Percentiles rank a stretch among this genome's conserved stretches.
Evolutionary conservation across 306 rosid species (phyloP).

Genomic region (Lotus japonicus): DNA sequence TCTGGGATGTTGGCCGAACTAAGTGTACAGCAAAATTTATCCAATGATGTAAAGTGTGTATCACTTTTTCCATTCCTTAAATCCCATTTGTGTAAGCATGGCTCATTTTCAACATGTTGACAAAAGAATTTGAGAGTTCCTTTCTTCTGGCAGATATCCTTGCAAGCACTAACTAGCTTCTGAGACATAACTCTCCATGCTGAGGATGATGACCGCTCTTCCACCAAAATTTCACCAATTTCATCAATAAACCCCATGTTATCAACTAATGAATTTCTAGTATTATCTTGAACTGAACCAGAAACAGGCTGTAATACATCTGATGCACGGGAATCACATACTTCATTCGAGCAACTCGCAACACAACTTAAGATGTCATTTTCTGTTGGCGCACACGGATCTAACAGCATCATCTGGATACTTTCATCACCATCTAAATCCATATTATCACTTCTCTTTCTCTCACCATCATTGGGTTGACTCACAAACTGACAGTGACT

Average conservation of each 20-base stretch:
- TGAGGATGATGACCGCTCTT: slow-evolving; percentile 54
- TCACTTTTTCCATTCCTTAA: slow-evolving; percentile 29
- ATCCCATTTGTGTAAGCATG: slow-evolving; percentile 20
- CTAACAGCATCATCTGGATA: slow-evolving; percentile 63
- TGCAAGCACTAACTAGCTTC: slow-evolving; percentile 49
- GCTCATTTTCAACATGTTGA: slow-evolving; percentile 52
- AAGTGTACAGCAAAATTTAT: slow-evolving; percentile 54
- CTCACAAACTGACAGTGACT: slow-evolving; percentile 29
- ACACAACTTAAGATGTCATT: slow-evolving; percentile 70
- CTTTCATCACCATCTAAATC: slow-evolving; percentile 40
- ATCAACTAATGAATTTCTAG: slow-evolving; percentile 23
- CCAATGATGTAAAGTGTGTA: slow-evolving; percentile 32
- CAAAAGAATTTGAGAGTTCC: slow-evolving; percentile 56
- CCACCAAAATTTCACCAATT: slow-evolving; percentile 80
- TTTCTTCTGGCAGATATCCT: slow-evolving; percentile 55
- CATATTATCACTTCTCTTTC: slow-evolving; percentile 24
- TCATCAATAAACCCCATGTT: slow-evolving; percentile 40
- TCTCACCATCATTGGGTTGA: slow-evolving; percentile 37
- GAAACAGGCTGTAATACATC: slow-evolving; percentile 25
- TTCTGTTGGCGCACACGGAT: slow-evolving; percentile 54
- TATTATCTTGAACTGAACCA: slow-evolving; percentile 27
- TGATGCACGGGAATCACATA: slow-evolving; percentile 26
- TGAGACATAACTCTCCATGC: slow-evolving; percentile 77
- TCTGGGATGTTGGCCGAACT: slow-evolving; percentile 43
- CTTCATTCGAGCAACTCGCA: slow-evolving; percentile 32